Evolutionary conservation across 1,284 basidiomycete species (phyloP).

Genomic region (Leccinum huronense): DNA sequence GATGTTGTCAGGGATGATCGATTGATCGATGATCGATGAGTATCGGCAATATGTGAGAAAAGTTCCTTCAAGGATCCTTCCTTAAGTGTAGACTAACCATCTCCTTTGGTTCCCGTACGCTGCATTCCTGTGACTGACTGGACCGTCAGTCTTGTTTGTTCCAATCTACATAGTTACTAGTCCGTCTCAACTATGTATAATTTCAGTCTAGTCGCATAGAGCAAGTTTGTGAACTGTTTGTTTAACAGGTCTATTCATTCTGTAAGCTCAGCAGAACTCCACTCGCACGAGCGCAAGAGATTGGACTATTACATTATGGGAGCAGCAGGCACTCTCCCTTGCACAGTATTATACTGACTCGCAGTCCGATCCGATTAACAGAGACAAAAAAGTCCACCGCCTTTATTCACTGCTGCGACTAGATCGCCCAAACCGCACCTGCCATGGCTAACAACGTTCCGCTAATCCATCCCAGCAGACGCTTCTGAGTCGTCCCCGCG

Average conservation of each 20-base stretch:
- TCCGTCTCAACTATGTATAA: background rate
- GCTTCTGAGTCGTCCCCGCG: background rate
- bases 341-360: background rate
- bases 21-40: slow-evolving; percentile 9
- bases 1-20: slow-evolving; percentile 8
- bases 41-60: slow-evolving; percentile 34
- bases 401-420: background rate
- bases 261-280: background rate
- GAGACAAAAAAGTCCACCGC: background rate
- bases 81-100: slow-evolving; percentile 28
- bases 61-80: slow-evolving; percentile 35
- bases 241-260: background rate
- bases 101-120: too few species aligned
- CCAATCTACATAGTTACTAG: background rate
- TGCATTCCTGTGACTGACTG: too few species aligned
- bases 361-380: background rate
- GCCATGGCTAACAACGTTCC: background rate
- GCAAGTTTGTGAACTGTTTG: too few species aligned
- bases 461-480: background rate
- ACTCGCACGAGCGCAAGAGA: background rate
- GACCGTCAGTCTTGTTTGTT: background rate
- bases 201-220: background rate
- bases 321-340: background rate
- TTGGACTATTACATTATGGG: background rate
- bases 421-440: background rate